A percentile compares a stretch with the other conserved stretches of the same genome.
Evolutionary conservation across 345 rosid species (phyloP).

Genomic region (Excoecaria cochinchinensis): DNA sequence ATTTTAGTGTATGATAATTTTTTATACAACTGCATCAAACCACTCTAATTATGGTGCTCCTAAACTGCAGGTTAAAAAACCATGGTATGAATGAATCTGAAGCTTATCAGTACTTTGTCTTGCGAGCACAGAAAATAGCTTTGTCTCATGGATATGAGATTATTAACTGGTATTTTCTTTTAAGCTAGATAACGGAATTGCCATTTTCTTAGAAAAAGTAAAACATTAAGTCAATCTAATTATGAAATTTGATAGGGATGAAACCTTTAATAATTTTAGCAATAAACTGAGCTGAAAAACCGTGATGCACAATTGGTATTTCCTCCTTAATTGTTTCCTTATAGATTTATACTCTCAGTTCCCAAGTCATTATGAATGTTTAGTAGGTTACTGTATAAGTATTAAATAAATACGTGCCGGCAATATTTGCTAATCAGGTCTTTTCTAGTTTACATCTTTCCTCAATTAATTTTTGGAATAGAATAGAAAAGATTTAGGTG

Average conservation of each 20-base stretch:
- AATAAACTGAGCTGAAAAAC: conserved; percentile 53
- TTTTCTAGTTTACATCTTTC: not conserved
- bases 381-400: not conserved
- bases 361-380: not conserved
- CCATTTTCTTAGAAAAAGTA: not conserved
- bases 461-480: not conserved
- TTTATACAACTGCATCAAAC: too few species aligned
- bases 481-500: not conserved
- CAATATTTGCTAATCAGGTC: not conserved
- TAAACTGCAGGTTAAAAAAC: too few species aligned
- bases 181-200: not conserved
- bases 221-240: conserved; percentile 14
- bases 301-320: conserved; percentile 73
- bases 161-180: conserved; percentile 54
- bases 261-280: conserved; percentile 72
- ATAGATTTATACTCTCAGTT: not conserved
- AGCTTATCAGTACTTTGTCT: too few species aligned
- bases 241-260: conserved; percentile 55
- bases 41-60: too few species aligned
- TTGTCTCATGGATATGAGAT: conserved; percentile 64
- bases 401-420: not conserved
- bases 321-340: not conserved
- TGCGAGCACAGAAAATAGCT: too few species aligned
- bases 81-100: too few species aligned
- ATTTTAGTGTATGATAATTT: too few species aligned